Base-by-base conservation (phyloP, 345 rosid genomes). In the Salix dunnii region DNA sequence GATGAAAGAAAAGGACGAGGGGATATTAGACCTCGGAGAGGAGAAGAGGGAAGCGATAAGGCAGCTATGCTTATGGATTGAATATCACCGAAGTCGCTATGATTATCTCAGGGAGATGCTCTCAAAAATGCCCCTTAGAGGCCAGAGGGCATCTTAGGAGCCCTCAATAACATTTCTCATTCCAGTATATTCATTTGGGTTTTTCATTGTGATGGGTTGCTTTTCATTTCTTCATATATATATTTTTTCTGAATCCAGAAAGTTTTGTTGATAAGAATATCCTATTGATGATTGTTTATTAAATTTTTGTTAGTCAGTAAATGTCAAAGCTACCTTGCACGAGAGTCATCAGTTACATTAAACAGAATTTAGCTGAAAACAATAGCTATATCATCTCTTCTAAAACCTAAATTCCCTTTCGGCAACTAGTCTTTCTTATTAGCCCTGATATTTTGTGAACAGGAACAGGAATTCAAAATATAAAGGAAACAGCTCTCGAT, bases 41-140 rank as follows among this genome's bases (percentile, higher is more conserved):
- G 90, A 86, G 89, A 91, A 96, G 83, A 89, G 90, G 82, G 99
- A 96, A 75, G 97, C 97, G 35, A 96, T 94, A 64, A 85, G 99
- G 85, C 99, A 96, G 82, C 97, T 93, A 0, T 96, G 99, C 73
- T 6, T 92, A 69, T 83, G 88, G 89, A 84, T 87, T 58, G 99
- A 96, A 40, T 92, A 96, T 82, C 98, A 96, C 83, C 85, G 89
- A 20, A 78, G 77, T 66, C 89, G 91, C 27, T 86, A 85, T 13
- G 83, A 93, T 70, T 55, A 86, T 79, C 90, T 92, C 49, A 86
- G 83, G 83, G 86, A 87, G 60, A 77, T 82, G 36, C 83, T 94
- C 48, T 81, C 84, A 13, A 87, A 80, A 78, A 78, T 80, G 74
- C 83, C 75, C 58, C 73, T 78, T 27, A 84, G 87, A 38, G 62